phyloP scores from a whole-genome alignment of 2,329 filamentous ascomycete species.

The Exophiala sideris region DNA sequence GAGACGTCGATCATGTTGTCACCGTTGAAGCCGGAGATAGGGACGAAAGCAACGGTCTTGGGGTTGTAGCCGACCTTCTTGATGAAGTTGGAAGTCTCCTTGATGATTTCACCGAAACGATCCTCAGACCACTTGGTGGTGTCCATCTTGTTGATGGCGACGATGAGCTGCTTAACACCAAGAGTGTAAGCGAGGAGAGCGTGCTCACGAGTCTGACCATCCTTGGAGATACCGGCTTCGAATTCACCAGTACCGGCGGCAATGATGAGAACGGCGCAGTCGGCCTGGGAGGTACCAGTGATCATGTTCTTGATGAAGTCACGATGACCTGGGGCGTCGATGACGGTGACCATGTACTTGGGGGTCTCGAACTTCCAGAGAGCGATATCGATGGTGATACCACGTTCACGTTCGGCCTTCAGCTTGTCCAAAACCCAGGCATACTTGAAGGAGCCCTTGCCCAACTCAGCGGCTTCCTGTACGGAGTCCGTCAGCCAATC shows the following conservation, averaged over 20 bases:
- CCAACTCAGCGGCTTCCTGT: conserved; percentile 96
- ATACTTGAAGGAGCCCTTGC: conserved; percentile 99
- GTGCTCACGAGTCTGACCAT: conserved; percentile 99
- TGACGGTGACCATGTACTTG: conserved; percentile 97
- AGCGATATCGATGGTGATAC: conserved; percentile 99
- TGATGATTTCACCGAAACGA: conserved; percentile 98
- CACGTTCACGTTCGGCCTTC: conserved; percentile 99
- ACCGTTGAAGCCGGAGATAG: conserved; percentile 99
- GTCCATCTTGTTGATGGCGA: conserved; percentile 99
- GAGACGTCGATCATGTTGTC: conserved; percentile 97
- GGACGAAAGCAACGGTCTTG: conserved; percentile 96
- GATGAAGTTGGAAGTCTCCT: conserved; percentile 99
- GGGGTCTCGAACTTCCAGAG: conserved; percentile 99
- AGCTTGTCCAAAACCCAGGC: conserved; percentile 99
- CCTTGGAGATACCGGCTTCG: conserved; percentile 99
- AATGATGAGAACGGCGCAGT: conserved; percentile 99
- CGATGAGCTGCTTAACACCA: conserved; percentile 99
- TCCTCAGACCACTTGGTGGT: conserved; percentile 97
- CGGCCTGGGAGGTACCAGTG: conserved; percentile 99
- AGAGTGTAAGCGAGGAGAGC: conserved; percentile 99
- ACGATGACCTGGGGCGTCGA: conserved; percentile 98
- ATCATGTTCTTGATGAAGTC: conserved; percentile 99
- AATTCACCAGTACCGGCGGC: conserved; percentile 99
- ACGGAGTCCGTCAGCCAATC: conserved; percentile 6
- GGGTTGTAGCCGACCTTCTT: conserved; percentile 99